These are phyloP conservation scores for Cryptosporidium ubiquitum DNA, from an alignment of 169 alveolate genomes.

Conservation along the genomic window DNA sequence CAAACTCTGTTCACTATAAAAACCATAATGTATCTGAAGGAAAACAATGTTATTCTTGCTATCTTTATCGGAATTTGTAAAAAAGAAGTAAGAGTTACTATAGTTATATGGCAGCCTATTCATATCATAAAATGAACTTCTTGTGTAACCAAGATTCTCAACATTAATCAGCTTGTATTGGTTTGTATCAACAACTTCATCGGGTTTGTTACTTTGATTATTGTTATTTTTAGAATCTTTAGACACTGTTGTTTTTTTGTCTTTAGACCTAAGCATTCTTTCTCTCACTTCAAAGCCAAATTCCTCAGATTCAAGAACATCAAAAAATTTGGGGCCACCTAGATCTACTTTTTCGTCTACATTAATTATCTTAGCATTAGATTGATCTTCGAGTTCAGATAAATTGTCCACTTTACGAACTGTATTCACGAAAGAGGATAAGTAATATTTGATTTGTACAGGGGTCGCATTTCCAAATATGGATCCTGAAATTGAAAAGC, in stretches of 20 bases:
- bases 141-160: slow-evolving; percentile 26
- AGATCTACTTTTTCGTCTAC: background rate
- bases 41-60: slow-evolving; percentile 24
- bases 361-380: background rate
- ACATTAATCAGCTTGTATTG: background rate
- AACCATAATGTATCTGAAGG: slow-evolving; percentile 36
- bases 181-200: background rate
- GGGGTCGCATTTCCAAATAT: slow-evolving; percentile 54
- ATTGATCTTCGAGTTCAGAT: background rate
- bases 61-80: background rate
- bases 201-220: background rate
- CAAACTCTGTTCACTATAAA: slow-evolving; percentile 20
- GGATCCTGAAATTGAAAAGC: slow-evolving; percentile 43
- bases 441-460: slow-evolving; percentile 9
- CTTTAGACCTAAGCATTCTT: background rate
- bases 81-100: slow-evolving; percentile 52
- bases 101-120: slow-evolving; percentile 35
- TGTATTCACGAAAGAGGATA: background rate
- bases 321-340: background rate
- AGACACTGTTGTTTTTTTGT: background rate
- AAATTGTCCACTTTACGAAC: background rate
- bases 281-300: background rate
- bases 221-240: background rate
- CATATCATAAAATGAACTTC: slow-evolving; percentile 20
- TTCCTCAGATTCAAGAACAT: background rate